Evolutionary conservation across 2,329 filamentous ascomycete genomes (phyloP), one percentile per base, ranked within the genome.

Genomic region (Sphaerulina populicola): DNA sequence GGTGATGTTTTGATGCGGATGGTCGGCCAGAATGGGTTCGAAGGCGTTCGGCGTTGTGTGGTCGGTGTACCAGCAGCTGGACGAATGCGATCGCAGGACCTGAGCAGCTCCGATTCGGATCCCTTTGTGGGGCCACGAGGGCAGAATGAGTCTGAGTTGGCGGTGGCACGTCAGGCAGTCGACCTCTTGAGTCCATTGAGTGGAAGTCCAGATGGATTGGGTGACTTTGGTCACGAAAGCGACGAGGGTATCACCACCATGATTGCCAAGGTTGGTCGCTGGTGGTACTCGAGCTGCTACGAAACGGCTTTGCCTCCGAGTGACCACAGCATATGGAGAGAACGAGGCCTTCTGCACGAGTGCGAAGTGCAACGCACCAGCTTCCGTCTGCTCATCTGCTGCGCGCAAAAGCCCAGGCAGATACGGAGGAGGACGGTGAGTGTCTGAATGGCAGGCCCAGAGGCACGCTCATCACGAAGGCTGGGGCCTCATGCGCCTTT

Each of bases 241-340:
- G 88, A 95, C 59, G 87, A 89, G 64, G 84, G 82, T 58, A 95
- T 97, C 64, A 88, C 88, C 11, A 90, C 88, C 64, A 94, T 94
- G 77, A 89, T 97, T 18, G 85, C 89, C 12, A 85, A 83, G 56
- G 91, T 97, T 9, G 91, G 89, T 1, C 79, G 93, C 39, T 97
- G 91, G 88, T 98, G 93, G 93, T 97, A 95, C 69, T 86, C 82
- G 8, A 81, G 86, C 47, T 96, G 91, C 73, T 97, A 96, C 67
- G 91, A 96, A 69, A 69, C 76, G 53, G 67, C 72, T 30, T 60
- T 74, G 3, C 64, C 66, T 7, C 61, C 65, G 44, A 71, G 73
- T 43, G 72, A 73, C 41, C 79, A 69, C 53, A 84, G 85, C 66
- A 86, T 97, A 59, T 97, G 90, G 85, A 78, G 76, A 42, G 86